phyloP scores from a whole-genome alignment of 805 yeast species.

The Suhomyces emberorum region DNA sequence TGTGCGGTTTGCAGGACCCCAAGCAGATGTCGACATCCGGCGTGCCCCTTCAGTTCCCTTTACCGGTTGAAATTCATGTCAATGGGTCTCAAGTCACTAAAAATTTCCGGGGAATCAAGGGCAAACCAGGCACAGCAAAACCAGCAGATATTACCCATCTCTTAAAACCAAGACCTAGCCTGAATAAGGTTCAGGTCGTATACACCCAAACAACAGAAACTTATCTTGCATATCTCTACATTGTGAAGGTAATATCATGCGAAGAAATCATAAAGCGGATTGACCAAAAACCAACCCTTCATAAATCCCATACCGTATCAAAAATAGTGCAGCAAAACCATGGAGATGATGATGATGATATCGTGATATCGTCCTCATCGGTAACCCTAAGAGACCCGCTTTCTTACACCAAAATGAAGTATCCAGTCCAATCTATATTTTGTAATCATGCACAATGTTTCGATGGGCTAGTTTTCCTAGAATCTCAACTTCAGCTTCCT shows the following conservation, averaged over 20 bases:
- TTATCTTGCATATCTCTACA: slow-evolving; percentile 52
- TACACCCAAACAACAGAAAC: slow-evolving; percentile 57
- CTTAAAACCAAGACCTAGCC: slow-evolving; percentile 25
- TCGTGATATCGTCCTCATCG: slow-evolving; percentile 60
- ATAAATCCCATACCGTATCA: slow-evolving; percentile 46
- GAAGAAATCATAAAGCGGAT: slow-evolving; percentile 19
- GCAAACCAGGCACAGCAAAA: slow-evolving; percentile 69
- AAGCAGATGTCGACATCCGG: slow-evolving; percentile 18
- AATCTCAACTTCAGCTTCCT: slow-evolving; percentile 74
- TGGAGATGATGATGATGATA: slow-evolving; percentile 59
- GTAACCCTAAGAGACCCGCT: slow-evolving; percentile 78
- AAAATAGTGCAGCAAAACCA: slow-evolving; percentile 38
- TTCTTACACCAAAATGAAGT: slow-evolving; percentile 62
- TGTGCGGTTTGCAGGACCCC: slow-evolving; percentile 47
- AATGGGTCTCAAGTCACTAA: slow-evolving; percentile 49
- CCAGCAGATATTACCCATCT: slow-evolving; percentile 75
- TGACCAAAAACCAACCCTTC: slow-evolving; percentile 47
- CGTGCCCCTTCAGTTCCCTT: slow-evolving; percentile 60
- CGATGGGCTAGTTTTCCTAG: slow-evolving; percentile 72
- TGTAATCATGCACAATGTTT: slow-evolving; percentile 88
- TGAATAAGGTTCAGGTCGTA: slow-evolving; percentile 47
- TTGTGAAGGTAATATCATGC: slow-evolving; percentile 44
- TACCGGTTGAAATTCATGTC: slow-evolving; percentile 62
- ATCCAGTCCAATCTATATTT: slow-evolving; percentile 65
- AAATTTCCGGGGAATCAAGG: slow-evolving; percentile 63